Evolutionary conservation across 495 filamentous ascomycete genomes (phyloP), one percentile per base, ranked within the genome.

Genomic region (Penicillium canariense): DNA sequence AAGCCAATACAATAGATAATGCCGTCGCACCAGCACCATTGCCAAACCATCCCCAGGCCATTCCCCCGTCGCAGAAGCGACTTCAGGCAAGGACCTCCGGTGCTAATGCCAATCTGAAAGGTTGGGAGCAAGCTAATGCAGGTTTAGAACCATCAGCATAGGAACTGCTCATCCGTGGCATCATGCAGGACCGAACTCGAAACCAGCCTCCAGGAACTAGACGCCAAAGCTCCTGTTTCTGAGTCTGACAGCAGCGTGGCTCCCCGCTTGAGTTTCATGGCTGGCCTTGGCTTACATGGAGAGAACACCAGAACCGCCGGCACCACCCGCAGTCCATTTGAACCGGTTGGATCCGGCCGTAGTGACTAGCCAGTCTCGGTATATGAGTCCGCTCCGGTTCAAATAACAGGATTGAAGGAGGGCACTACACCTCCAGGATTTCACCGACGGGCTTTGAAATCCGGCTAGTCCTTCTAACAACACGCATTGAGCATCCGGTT

Each of bases 41-140:
- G 36, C 52, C 27, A 48, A 48, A 17, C 46, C 53, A 50, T 55
- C 50, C 27, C 23, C 28, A 35, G 11, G n/a, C 39, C 40, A 44
- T 36, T 26, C 9, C 18, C 20, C 47, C 30, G 23, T 45, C 50
- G 54, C 38, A 44, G 45, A 36, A 2, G 8, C 46, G 38, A 35
- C 30, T 43, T 50, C 46, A 56, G 54, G 54, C 54, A 50, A 56
- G 54, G 54, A 32, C 28, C 46, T 49, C 46, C 30, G 35, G 30
- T 44, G 39, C 47, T 45, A 26, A 36, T 36, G 23, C 43, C 20
- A 3, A 46, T 46, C 43, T n/a, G 22, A 12, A 30, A 25, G 26
- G 43, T 25, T 30, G 43, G 38, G n/a, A 42, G 22, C 5, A 39
- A 20, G 9, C n/a, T 39, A 20, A 39, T n/a, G 17, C 18, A 7